Evolutionary conservation across 225 moss, liverwort and hornwort genomes (phyloP), one percentile per base, ranked within the genome.

Genomic region (Sphagnum tenellum): DNA sequence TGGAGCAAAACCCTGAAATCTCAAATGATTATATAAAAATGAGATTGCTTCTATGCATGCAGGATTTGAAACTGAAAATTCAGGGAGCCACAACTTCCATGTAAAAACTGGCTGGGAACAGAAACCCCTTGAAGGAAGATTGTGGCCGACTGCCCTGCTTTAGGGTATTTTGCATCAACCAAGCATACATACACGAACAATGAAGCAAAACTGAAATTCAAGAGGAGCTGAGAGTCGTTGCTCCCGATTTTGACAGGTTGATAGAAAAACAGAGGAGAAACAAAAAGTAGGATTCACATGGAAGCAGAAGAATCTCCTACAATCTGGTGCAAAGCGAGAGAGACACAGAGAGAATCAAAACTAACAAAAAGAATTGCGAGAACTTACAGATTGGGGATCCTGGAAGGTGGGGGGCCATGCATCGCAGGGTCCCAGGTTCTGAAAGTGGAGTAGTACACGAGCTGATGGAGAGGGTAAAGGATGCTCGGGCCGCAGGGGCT

Each of bases 401-500:
- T 83, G 5, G 80, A 75, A 3, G 55, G 76, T 5, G 87, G 83
- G 3, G 76, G 87, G 0, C 87, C 87, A 5, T 44, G 69, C 53
- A 57, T 5, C 13, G 61, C 44, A 2, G 52, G n/a, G 50, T 83
- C 74, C 87, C 88, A 88, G 45, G 53, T 63, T 9, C 49, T 50
- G 49, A 77, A 88, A 3, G 73, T 74, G 57, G 80, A 76, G 70
- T 85, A 76, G 57, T 82, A 88, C 79, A 85, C 63, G 60, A 82
- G 82, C 64, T 75, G 85, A 66, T 88, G 88, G n/a, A 88, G 64
- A 4, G 64, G 65, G 62, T n/a, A 77, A 78, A 3, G 88, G 82
- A 54, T 80, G 67, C 48, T 69, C 63, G 0, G 80, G 82, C 3
- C 46, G 75, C 68, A 88, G 69, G 5, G 82, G 66, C 64, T 82